Base-by-base conservation (phyloP, 805 yeast species). In the Monosporozyma servazzii region DNA sequence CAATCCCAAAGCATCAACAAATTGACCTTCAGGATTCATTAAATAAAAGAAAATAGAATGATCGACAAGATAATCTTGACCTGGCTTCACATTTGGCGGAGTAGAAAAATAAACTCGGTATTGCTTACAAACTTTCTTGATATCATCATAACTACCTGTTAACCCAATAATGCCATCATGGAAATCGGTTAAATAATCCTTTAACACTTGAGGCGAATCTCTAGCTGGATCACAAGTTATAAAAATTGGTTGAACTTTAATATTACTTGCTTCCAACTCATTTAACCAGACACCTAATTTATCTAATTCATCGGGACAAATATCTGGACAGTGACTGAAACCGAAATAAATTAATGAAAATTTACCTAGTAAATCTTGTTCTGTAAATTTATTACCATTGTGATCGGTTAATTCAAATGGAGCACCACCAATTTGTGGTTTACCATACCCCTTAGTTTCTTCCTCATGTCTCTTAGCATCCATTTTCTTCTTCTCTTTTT, bases 11-110 rank as follows among this genome's bases (percentile, higher is more conserved):
- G 93, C 98, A 66, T 91, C 96, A 47, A 91, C 86, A 64, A 88
- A 93, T 64, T 88, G 81, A 47, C 98, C 99, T 66, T 93, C 96
- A n/a, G 96, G 90, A 66, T 93, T 98, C 97, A 93, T 91, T 61
- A 93, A 73, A 64, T 93, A 93, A 71, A 91, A 91, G 79, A 93
- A 93, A 53, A 93, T 89, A 3, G 98, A 91, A 70, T 93, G 99
- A 66, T 93, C 99, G 31, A 93, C 99, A 54, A 93, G 75, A 65
- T 93, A 93, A 61, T 93, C 96, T 69, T 93, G 96, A 18, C 97
- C 98, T 0, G 96, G 93, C 66, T 89, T 88, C 46, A 93, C 84
- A 64, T 88, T 80, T 25, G 90, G 86, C 3, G 99, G 99, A 1
- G 99, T 93, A n/a, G 96, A 88, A 69, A 93, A 93, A 69, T 93